Evolutionary conservation across 2,329 filamentous ascomycete species (phyloP).

Genomic region (Biscogniauxia marginata): DNA sequence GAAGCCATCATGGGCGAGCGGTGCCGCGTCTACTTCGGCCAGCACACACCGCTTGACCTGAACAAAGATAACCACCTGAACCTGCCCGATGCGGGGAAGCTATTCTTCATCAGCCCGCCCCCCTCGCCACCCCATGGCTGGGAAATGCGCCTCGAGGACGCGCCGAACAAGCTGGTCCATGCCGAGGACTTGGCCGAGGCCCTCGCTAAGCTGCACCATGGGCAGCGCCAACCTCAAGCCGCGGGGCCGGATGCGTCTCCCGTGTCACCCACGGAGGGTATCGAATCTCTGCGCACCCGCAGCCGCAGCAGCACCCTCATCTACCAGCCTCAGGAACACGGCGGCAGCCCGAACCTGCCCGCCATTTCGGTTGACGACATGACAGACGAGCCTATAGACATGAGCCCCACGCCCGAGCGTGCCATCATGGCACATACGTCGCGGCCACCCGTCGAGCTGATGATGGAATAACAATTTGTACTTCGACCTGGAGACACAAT

Average conservation of each 20-base stretch:
- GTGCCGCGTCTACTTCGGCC: conserved; percentile 68
- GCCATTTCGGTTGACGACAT: conserved; percentile 68
- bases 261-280: conserved; percentile 41
- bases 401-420: conserved; percentile 37
- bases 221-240: conserved; percentile 37
- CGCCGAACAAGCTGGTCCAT: conserved; percentile 68
- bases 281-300: conserved; percentile 36
- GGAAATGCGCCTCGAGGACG: conserved; percentile 67
- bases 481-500: conserved; percentile 2
- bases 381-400: conserved; percentile 52
- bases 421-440: conserved; percentile 59
- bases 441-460: conserved; percentile 65
- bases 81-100: conserved; percentile 67
- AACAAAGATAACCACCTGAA: conserved; percentile 56
- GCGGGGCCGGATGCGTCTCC: conserved; percentile 29
- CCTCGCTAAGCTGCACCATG: conserved; percentile 59
- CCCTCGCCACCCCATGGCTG: conserved; percentile 67
- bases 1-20: conserved; percentile 69
- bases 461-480: conserved; percentile 42
- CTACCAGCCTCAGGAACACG: conserved; percentile 60
- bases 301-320: conserved; percentile 66
- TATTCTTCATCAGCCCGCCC: conserved; percentile 71
- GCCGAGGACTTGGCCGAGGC: conserved; percentile 68
- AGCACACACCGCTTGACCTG: conserved; percentile 55
- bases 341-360: conserved; percentile 55